phyloP scores from a whole-genome alignment of 139 green algal genomes.

The Microglena sp. region DNA sequence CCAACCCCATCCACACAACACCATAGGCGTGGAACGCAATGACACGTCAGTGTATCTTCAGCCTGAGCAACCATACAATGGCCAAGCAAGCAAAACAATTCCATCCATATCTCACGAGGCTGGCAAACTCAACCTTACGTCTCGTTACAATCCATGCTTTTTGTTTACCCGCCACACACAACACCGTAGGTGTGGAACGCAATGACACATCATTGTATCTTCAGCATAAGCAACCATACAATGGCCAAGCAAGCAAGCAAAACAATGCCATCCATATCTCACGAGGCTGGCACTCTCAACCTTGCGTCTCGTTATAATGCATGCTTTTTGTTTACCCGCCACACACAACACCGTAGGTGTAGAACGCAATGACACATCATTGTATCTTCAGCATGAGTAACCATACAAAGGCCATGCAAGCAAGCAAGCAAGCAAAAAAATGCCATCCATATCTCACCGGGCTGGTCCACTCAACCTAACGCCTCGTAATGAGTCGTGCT shows the following conservation, averaged over 20 bases:
- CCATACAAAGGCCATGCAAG: conserved; percentile 29
- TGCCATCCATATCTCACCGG: too few species aligned
- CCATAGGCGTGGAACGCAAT: conserved; percentile 33
- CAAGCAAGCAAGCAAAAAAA: too few species aligned
- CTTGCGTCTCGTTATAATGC: too few species aligned
- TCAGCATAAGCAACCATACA: conserved; percentile 25
- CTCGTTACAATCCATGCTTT: too few species aligned
- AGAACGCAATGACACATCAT: conserved; percentile 30
- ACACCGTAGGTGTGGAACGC: conserved; percentile 35
- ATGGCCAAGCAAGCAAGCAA: too few species aligned
- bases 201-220: conserved; percentile 23
- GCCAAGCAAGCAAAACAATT: too few species aligned
- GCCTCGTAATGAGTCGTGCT: too few species aligned
- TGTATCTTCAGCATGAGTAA: conserved; percentile 27
- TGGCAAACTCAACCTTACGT: neutral
- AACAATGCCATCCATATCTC: too few species aligned
- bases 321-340: too few species aligned
- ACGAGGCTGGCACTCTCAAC: neutral
- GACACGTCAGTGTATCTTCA: conserved; percentile 29
- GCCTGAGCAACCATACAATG: conserved; percentile 25
- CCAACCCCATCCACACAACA: neutral
- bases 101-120: too few species aligned
- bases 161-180: neutral
- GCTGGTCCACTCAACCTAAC: neutral
- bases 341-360: conserved; percentile 17